Evolutionary conservation across 805 yeast genomes (phyloP).

Genomic region (Lipomyces sp.): DNA sequence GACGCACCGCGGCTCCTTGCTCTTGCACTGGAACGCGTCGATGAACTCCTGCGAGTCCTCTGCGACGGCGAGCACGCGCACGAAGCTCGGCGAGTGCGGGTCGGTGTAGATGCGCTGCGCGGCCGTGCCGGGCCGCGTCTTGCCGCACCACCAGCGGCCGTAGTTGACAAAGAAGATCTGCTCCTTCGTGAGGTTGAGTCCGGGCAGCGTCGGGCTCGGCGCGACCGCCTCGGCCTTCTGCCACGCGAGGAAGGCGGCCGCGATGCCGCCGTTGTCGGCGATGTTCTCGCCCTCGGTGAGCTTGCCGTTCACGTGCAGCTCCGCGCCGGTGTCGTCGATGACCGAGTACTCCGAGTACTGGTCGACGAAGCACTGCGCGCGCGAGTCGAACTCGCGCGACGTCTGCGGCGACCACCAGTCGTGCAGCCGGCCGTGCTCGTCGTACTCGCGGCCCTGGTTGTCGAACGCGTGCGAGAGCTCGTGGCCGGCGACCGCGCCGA

Average conservation of each 20-base stretch:
- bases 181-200: slow-evolving; percentile 26
- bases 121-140: slow-evolving; percentile 26
- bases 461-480: slow-evolving; percentile 30
- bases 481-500: slow-evolving; percentile 30
- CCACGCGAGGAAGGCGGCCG: slow-evolving; percentile 29
- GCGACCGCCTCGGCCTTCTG: slow-evolving; percentile 6
- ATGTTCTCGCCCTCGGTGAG: slow-evolving; percentile 29
- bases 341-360: slow-evolving; percentile 29
- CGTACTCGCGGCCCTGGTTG: slow-evolving; percentile 28
- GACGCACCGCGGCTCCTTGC: slow-evolving; percentile 25
- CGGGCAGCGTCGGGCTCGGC: slow-evolving; percentile 24
- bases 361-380: slow-evolving; percentile 28
- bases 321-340: slow-evolving; percentile 23
- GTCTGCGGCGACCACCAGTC: slow-evolving; percentile 29
- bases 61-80: slow-evolving; percentile 27
- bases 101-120: slow-evolving; percentile 28
- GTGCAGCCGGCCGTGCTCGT: slow-evolving; percentile 24
- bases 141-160: slow-evolving; percentile 30
- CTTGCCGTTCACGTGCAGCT: slow-evolving; percentile 26
- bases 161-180: slow-evolving; percentile 27
- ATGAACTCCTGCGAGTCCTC: slow-evolving; percentile 27
- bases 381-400: slow-evolving; percentile 22
- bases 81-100: slow-evolving; percentile 29
- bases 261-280: slow-evolving; percentile 29
- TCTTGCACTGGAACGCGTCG: slow-evolving; percentile 28